Evolutionary conservation across 805 yeast species (phyloP).

Genomic region (Spathaspora girioi): DNA sequence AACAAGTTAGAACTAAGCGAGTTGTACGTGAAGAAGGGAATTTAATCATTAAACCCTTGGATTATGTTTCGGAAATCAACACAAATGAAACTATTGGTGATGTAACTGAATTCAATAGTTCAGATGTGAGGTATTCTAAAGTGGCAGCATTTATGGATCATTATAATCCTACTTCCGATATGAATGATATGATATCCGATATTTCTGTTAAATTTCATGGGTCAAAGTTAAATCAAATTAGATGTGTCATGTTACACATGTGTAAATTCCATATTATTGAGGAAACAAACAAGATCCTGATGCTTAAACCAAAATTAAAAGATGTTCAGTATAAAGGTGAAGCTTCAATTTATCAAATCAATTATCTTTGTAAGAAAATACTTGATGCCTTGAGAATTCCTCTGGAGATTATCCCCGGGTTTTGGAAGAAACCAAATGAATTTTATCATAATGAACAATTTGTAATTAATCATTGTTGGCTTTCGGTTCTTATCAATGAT

Average conservation of each 20-base stretch:
- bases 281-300: slow-evolving; percentile 33
- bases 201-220: slow-evolving; percentile 35
- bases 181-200: slow-evolving; percentile 41
- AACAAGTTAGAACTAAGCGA: slow-evolving; percentile 64
- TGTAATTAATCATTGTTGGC: slow-evolving; percentile 83
- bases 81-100: slow-evolving; percentile 29
- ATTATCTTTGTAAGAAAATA: slow-evolving; percentile 71
- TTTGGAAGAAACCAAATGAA: slow-evolving; percentile 74
- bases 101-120: slow-evolving; percentile 7
- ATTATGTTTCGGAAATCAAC: slow-evolving; percentile 39
- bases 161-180: slow-evolving; percentile 26
- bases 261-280: slow-evolving; percentile 51
- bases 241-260: slow-evolving; percentile 67
- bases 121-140: slow-evolving; percentile 16
- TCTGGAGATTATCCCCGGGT: slow-evolving; percentile 77
- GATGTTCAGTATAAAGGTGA: slow-evolving; percentile 44
- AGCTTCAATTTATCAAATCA: slow-evolving; percentile 69
- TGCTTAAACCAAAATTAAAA: slow-evolving; percentile 36
- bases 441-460: slow-evolving; percentile 48
- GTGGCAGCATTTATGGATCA: slow-evolving; percentile 30
- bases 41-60: slow-evolving; percentile 40
- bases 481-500: slow-evolving; percentile 68
- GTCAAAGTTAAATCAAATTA: slow-evolving; percentile 49
- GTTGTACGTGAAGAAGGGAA: slow-evolving; percentile 37
- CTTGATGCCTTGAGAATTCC: slow-evolving; percentile 67